A percentile compares a stretch with the other conserved stretches of the same genome.
These are phyloP conservation scores for Microsporum canis DNA, from an alignment of 2,329 filamentous ascomycete genomes.

Conservation along the genomic window DNA sequence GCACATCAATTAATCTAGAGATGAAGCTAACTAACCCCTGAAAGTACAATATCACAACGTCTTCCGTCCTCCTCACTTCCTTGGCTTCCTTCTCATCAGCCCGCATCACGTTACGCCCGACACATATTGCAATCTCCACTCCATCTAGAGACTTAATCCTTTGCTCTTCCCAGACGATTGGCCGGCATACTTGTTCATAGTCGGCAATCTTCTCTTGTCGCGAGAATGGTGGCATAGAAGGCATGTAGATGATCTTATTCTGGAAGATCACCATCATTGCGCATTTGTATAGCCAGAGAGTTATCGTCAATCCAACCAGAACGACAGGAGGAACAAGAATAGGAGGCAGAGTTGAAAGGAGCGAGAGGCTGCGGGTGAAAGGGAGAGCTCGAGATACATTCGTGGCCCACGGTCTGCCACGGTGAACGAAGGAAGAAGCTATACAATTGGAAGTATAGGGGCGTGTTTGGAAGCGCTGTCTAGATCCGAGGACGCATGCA, in stretches of 20 bases:
- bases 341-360: constrained; percentile 26
- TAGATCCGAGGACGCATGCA: not conserved
- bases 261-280: constrained; percentile 66
- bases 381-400: not conserved
- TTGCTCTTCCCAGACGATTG: constrained; percentile 57
- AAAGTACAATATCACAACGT: constrained; percentile 38
- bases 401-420: not conserved
- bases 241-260: constrained; percentile 74
- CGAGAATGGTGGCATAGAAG: constrained; percentile 60
- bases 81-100: not conserved
- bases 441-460: not conserved
- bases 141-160: constrained; percentile 52
- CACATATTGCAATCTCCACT: constrained; percentile 51
- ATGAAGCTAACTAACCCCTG: constrained; percentile 31
- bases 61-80: not conserved
- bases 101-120: constrained; percentile 27
- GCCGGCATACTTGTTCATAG: constrained; percentile 49
- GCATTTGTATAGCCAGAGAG: constrained; percentile 55
- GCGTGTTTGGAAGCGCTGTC: not conserved
- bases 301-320: constrained; percentile 54
- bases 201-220: constrained; percentile 55
- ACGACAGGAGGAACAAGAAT: constrained; percentile 54
- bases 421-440: not conserved
- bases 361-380: not conserved
- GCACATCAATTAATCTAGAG: not conserved